phyloP scores from a whole-genome alignment of 257 asterid species.

The Misopates orontium region DNA sequence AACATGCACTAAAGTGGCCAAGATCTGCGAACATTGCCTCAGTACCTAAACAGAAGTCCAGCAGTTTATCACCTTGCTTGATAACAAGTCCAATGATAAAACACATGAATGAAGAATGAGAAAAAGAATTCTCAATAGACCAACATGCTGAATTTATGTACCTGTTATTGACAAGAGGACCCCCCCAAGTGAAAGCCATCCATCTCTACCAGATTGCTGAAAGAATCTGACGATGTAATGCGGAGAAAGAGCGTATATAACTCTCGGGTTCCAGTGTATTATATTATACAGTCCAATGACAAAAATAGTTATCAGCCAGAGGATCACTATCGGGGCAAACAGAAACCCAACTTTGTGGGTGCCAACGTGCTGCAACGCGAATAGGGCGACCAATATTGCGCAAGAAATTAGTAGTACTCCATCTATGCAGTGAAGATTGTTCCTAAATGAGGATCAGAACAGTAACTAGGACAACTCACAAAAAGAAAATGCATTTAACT shows the following conservation, averaged over 20 bases:
- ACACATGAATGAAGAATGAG: constrained; percentile 1
- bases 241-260: constrained; percentile 63
- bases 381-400: constrained; percentile 45
- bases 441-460: constrained; percentile 4
- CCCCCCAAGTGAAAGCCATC: constrained; percentile 68
- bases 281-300: constrained; percentile 53
- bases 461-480: background rate
- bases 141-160: constrained; percentile 22
- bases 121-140: no score
- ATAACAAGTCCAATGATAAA: background rate
- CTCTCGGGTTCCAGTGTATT: constrained; percentile 52
- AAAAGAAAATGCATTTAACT: constrained; percentile 14
- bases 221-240: constrained; percentile 53
- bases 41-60: constrained; percentile 43
- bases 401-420: constrained; percentile 44
- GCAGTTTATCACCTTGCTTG: background rate
- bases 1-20: constrained; percentile 61
- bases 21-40: constrained; percentile 82
- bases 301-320: constrained; percentile 57
- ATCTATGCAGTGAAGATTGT: constrained; percentile 30
- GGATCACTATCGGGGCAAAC: constrained; percentile 57
- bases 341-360: constrained; percentile 60
- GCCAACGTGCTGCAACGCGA: constrained; percentile 62
- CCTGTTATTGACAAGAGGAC: constrained; percentile 63
- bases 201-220: constrained; percentile 49